A percentile compares a stretch with the other conserved stretches of the same genome.
These are phyloP conservation scores for Phalaenopsis hybrid DNA, from an alignment of 116 monocot species.

Conservation along the genomic window DNA sequence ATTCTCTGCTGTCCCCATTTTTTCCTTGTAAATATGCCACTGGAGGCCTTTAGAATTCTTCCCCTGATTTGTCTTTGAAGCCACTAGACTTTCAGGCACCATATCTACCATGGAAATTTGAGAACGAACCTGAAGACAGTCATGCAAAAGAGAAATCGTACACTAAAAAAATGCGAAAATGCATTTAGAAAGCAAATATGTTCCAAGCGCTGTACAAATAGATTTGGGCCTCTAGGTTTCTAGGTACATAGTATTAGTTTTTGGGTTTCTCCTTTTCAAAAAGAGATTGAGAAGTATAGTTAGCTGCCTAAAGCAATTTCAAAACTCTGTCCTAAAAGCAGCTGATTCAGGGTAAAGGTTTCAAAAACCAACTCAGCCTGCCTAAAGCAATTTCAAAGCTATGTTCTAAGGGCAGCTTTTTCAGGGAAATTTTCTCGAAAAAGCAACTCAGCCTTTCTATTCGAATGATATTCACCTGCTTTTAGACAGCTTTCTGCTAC, in stretches of 20 bases:
- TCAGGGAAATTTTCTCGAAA: not conserved
- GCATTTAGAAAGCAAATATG: not conserved
- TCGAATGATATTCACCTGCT: not conserved
- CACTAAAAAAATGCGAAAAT: not conserved
- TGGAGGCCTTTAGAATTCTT: conserved; percentile 18
- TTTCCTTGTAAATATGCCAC: too few relatives aligned
- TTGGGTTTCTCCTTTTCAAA: not conserved
- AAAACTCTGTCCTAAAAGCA: too few relatives aligned
- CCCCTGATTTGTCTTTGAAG: conserved; percentile 1
- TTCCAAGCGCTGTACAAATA: not conserved
- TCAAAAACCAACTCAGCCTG: too few relatives aligned
- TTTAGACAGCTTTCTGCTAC: not conserved
- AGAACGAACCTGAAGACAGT: conserved; percentile 47
- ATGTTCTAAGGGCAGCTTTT: not conserved
- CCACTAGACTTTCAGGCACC: conserved; percentile 51
- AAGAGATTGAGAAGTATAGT: not conserved
- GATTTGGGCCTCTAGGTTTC: not conserved
- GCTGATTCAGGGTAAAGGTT: too few relatives aligned
- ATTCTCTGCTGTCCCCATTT: conserved; percentile 57
- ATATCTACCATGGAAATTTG: conserved; percentile 73
- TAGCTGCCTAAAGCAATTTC: not conserved
- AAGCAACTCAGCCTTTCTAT: not conserved
- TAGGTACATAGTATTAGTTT: not conserved
- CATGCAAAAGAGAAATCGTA: not conserved
- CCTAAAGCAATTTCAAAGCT: not conserved